Evolutionary conservation across 805 yeast genomes (phyloP).

Genomic region (Kluyveromyces aestuarii): DNA sequence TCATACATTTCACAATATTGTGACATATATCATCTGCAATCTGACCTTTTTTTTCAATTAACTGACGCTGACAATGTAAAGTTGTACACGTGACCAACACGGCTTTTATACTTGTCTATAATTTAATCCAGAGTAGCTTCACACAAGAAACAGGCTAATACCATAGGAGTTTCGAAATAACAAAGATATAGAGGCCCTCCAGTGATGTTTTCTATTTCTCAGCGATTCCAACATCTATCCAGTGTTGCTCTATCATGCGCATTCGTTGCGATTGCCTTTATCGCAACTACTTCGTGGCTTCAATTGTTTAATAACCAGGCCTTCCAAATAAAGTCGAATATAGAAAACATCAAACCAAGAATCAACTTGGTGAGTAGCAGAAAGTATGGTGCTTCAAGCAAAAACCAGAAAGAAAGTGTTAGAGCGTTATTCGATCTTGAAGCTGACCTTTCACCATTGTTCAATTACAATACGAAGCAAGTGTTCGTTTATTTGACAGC

Average conservation of each 20-base stretch:
- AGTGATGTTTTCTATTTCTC: slow-evolving; percentile 34
- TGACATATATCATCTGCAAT: background rate
- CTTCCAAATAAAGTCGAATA: slow-evolving; percentile 32
- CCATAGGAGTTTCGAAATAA: too few species aligned
- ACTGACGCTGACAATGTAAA: background rate
- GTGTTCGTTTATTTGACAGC: slow-evolving; percentile 88
- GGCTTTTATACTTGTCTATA: background rate
- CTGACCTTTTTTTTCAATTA: too few species aligned
- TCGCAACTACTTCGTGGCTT: slow-evolving; percentile 38
- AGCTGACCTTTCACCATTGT: slow-evolving; percentile 65
- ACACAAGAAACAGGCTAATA: too few species aligned
- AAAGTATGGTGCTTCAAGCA: slow-evolving; percentile 56
- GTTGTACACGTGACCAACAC: background rate
- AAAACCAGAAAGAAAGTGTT: slow-evolving; percentile 69
- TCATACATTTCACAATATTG: background rate
- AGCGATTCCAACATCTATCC: slow-evolving; percentile 41
- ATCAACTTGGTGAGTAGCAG: slow-evolving; percentile 46
- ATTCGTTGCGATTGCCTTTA: slow-evolving; percentile 36
- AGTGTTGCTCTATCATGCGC: slow-evolving; percentile 48
- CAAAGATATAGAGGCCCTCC: background rate
- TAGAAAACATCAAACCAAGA: slow-evolving; percentile 30
- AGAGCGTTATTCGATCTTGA: slow-evolving; percentile 63
- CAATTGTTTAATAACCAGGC: slow-evolving; percentile 42
- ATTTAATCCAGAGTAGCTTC: background rate
- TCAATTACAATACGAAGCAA: slow-evolving; percentile 96